Evolutionary conservation across 2,329 filamentous ascomycete species (phyloP).

Genomic region (Juglanconis sp.): DNA sequence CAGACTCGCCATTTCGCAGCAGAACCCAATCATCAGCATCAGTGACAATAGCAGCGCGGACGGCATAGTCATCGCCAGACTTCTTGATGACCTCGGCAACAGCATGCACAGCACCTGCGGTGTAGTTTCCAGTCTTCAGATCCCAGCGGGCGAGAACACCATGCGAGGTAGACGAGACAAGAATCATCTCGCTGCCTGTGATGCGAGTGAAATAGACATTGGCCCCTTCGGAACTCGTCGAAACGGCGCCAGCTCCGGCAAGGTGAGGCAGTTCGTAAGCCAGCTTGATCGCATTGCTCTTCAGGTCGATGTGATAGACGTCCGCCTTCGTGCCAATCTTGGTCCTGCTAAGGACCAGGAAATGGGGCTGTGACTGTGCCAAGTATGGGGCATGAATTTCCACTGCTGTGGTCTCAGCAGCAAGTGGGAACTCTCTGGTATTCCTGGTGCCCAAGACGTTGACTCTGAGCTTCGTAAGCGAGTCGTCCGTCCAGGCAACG

Average conservation of each 20-base stretch:
- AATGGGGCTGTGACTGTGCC: slow-evolving; percentile 71
- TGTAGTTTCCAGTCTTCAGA: slow-evolving; percentile 42
- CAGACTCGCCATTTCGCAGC: slow-evolving; percentile 74
- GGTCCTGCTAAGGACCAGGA: slow-evolving; percentile 78
- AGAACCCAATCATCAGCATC: slow-evolving; percentile 74
- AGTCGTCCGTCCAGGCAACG: slow-evolving; percentile 69
- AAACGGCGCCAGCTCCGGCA: slow-evolving; percentile 69
- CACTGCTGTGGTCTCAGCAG: slow-evolving; percentile 46
- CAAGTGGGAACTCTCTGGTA: slow-evolving; percentile 52
- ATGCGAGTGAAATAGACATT: slow-evolving; percentile 89
- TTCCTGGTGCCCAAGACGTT: slow-evolving; percentile 65
- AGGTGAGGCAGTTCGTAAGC: slow-evolving; percentile 76
- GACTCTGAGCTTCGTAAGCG: slow-evolving; percentile 61
- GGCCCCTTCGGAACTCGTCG: slow-evolving; percentile 70
- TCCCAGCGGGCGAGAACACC: slow-evolving; percentile 74
- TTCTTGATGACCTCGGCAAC: slow-evolving; percentile 81
- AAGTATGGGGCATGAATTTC: slow-evolving; percentile 73
- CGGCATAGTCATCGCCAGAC: slow-evolving; percentile 64
- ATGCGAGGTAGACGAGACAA: slow-evolving; percentile 75
- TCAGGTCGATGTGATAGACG: slow-evolving; percentile 78
- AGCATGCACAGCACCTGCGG: slow-evolving; percentile 57
- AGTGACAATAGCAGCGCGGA: slow-evolving; percentile 70
- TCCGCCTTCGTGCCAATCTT: slow-evolving; percentile 72
- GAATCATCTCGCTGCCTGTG: slow-evolving; percentile 67
- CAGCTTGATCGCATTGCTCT: slow-evolving; percentile 66